Base-by-base conservation (phyloP, 1,139 yeast genomes). In the Lodderomyces metapsilosis region DNA sequence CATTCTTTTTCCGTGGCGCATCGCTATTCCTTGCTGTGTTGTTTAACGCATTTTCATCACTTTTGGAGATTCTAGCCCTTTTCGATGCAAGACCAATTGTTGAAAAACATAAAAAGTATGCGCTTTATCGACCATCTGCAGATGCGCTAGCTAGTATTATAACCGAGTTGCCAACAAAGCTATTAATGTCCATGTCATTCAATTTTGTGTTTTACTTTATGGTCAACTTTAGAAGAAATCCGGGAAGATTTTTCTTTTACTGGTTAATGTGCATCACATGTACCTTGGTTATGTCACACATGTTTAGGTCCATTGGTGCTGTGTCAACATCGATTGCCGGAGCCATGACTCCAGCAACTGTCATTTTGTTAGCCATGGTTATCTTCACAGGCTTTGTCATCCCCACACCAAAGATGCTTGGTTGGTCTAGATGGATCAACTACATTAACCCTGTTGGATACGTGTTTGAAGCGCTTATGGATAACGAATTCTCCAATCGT, bases 61-160 rank as follows among this genome's bases (percentile, higher is more conserved):
- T 79, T 49, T 77, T 82, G 51, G 84, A 79, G 62, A 77, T 81
- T 52, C 67, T 80, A 43, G 61, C 73, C 40, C 66, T 79, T 37
- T 82, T 74, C 52, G 78, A 76, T 40, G 73, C 77, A 40, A 73
- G 87, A 55, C 79, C 79, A 15, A 75, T 81, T 51, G 68, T 80
- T 38, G 77, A 77, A 47, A 82, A 81, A 56, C 87, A 82, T 52
- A 78, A 76, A 51, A 69, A 76, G 17, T 81, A 75, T 53, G 81
- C 85, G 3, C 70, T 82, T 59, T 82, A 82, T 52, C 81, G 79
- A 47, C 79, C 82, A 20, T 75, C 85, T 20, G 83, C 83, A 13
- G 86, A 82, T 57, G 80, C 85, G 4, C 55, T 80, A 38, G 82
- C 81, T 44, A 72, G 74, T 43, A 66, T 80, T 50, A 57, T 80